Percentiles rank a stretch among this genome's conserved stretches.
phyloP scores from a whole-genome alignment of 73 alveolate species.

The Blepharisma japonicum region DNA sequence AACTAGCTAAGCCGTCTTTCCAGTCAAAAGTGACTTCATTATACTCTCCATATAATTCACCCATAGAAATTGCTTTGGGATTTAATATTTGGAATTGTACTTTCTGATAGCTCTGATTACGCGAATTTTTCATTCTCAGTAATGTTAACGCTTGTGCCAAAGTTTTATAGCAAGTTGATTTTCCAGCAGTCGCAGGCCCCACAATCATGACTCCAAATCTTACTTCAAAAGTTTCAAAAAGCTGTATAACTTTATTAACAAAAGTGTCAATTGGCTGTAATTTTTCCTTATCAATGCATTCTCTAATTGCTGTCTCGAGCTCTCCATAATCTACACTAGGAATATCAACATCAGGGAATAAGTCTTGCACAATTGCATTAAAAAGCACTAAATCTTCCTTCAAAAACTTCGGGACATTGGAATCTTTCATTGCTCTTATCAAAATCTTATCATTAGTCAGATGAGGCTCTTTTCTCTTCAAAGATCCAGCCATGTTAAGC shows the following conservation, averaged over 20 bases:
- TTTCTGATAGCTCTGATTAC: constrained; percentile 78
- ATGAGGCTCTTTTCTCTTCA: constrained; percentile 85
- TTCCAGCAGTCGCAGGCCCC: constrained; percentile 93
- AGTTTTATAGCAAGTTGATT: constrained; percentile 79
- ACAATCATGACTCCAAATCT: constrained; percentile 99
- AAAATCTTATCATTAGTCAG: constrained; percentile 92
- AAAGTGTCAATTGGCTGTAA: constrained; percentile 86
- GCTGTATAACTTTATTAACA: constrained; percentile 85
- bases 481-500: constrained; percentile 95
- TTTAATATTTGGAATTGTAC: constrained; percentile 84
- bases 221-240: constrained; percentile 95
- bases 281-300: constrained; percentile 71
- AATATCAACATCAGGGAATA: constrained; percentile 97
- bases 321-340: constrained; percentile 90
- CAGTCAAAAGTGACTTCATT: constrained; percentile 94
- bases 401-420: constrained; percentile 96
- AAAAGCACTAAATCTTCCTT: constrained; percentile 96
- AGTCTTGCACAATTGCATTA: constrained; percentile 95
- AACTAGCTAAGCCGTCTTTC: constrained; percentile 94
- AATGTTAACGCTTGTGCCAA: constrained; percentile 51
- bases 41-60: constrained; percentile 98
- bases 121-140: constrained; percentile 47
- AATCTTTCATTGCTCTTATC: constrained; percentile 93
- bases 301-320: constrained; percentile 71
- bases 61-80: constrained; percentile 97